Evolutionary conservation across 176 grass and related monocot species (phyloP).

Genomic region (Avena atlantica): DNA sequence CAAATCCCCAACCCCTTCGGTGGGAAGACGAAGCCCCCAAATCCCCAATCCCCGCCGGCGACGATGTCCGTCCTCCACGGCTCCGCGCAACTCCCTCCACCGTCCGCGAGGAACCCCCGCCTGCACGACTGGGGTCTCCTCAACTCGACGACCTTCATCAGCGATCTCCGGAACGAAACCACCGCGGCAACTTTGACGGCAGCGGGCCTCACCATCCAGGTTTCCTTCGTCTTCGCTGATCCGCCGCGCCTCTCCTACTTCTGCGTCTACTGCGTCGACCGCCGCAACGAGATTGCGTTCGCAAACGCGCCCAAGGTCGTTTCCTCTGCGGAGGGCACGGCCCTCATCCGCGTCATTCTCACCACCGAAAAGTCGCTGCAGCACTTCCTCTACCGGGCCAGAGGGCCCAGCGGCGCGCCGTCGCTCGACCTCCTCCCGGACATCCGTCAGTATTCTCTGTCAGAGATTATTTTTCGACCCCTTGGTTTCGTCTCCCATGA

Average conservation of each 20-base stretch:
- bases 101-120: not conserved
- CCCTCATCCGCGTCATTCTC: not conserved
- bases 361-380: not conserved
- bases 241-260: too few relatives aligned
- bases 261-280: too few relatives aligned
- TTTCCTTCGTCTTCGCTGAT: too few relatives aligned
- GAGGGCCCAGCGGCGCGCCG: not conserved
- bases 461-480: not conserved
- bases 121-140: not conserved
- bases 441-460: not conserved
- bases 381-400: constrained; percentile 11
- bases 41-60: too few relatives aligned
- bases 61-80: too few relatives aligned
- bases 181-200: not conserved
- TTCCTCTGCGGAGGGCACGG: not conserved
- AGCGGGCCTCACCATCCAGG: not conserved
- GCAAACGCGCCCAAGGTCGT: not conserved
- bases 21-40: too few relatives aligned
- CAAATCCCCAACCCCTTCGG: too few relatives aligned
- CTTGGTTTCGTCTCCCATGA: not conserved
- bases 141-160: not conserved
- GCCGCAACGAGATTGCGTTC: not conserved
- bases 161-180: not conserved
- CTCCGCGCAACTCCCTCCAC: too few relatives aligned
- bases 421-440: constrained; percentile 1